Conservation (phyloP, 345 rosid genomes). For the Hibiscus syriacus region DNA sequence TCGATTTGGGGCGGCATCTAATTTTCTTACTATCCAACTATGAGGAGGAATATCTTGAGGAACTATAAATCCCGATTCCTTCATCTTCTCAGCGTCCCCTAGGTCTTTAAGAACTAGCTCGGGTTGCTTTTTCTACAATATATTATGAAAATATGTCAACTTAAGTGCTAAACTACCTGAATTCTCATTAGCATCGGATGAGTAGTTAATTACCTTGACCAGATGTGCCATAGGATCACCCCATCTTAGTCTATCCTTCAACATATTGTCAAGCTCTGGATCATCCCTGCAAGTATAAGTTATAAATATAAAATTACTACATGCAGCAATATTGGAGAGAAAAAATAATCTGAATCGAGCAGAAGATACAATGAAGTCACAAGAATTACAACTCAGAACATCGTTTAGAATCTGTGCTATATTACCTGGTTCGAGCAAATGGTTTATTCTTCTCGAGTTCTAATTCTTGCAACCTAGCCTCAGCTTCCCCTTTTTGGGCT, state of each 20-base stretch:
- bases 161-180: not conserved
- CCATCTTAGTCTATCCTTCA: too few species aligned
- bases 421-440: constrained; percentile 81
- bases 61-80: too few species aligned
- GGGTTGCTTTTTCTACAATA: constrained; percentile 47
- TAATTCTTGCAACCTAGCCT: constrained; percentile 56
- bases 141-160: constrained; percentile 5
- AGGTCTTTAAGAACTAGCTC: constrained; percentile 48
- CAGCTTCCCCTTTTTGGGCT: constrained; percentile 87
- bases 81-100: too few species aligned
- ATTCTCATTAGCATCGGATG: not conserved
- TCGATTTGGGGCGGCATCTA: constrained; percentile 73
- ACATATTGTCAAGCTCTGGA: constrained; percentile 72
- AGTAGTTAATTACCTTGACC: constrained; percentile 55
- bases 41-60: constrained; percentile 63
- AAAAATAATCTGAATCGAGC: not conserved
- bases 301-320: constrained; percentile 6
- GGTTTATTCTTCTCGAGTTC: too few species aligned
- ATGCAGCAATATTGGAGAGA: not conserved
- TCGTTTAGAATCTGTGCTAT: not conserved
- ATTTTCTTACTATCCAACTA: constrained; percentile 77
- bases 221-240: constrained; percentile 97
- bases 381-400: not conserved
- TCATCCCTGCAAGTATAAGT: constrained; percentile 56
- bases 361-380: not conserved